Base-by-base conservation (phyloP, 2,329 filamentous ascomycete species). In the Nothophaeocryptopus gaeumannii region DNA sequence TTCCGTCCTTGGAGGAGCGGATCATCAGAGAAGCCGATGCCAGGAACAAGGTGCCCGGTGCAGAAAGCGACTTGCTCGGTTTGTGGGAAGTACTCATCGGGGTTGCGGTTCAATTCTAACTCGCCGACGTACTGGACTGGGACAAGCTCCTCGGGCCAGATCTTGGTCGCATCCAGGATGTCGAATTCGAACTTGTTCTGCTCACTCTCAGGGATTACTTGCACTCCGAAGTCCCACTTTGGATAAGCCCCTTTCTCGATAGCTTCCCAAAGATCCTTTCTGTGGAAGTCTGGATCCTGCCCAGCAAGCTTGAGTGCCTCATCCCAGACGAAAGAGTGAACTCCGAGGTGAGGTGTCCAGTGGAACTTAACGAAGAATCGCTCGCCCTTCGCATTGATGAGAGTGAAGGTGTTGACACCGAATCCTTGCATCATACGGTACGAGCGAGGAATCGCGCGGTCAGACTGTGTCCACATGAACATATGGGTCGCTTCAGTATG, bases 361-460 rank as follows among this genome's bases (percentile, higher is more conserved):
- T 85, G 81, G 65, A 90, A 91, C 70, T 92, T 92, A 67, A 88
- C 84, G 58, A 90, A 89, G 49, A 80, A 76, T 1, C 84, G 78
- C 64, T 87, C 79, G 15, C 85, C 86, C 56, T 85, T 77, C 11
- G 82, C 79, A 8, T 78, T 87, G 15, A 85, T 80, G 10, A 87
- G 71, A 8, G 81, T 86, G 61, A 77, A 92, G 0, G 88, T 91
- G 69, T 92, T 90, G 59, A 92, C 88, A 46, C 88, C 87, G 50
- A 91, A 92, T 0, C 88, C 88, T 58, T 92, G 86, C 85, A 92
- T 90, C 86, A 90, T 90, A 16, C 88, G 82, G 70, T 78, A 90
- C 0, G 76, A 78, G 1, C 67, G 65, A 0, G 78, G 78, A 2
- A 73, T 76, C 8, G 75, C 75, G 2, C 76, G 70, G 31, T 78